Evolutionary conservation across 306 rosid genomes (phyloP).

Genomic region (Ormosia semicastrata): DNA sequence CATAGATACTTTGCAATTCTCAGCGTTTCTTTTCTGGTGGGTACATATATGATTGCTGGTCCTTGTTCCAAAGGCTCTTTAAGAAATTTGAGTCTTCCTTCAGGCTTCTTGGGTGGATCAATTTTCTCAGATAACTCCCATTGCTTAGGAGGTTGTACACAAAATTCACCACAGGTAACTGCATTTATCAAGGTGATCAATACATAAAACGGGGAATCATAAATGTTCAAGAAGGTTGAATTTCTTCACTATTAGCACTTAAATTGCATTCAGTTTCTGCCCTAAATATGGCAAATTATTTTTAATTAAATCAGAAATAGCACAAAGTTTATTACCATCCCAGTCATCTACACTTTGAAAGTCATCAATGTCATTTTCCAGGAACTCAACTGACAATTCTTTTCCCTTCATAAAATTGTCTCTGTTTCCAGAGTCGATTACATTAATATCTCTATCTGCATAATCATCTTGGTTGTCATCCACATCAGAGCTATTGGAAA

Average conservation of each 20-base stretch:
- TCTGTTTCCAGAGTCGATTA: constrained; percentile 33
- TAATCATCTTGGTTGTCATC: constrained; percentile 42
- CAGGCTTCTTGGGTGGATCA: constrained; percentile 47
- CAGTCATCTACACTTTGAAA: constrained; percentile 72
- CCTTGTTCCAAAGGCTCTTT: constrained; percentile 61
- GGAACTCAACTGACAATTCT: constrained; percentile 70
- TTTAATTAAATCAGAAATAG: neutral
- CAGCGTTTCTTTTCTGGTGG: constrained; percentile 82
- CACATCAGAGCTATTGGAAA: constrained; percentile 36
- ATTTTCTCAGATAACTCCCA: constrained; percentile 31
- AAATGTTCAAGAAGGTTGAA: neutral
- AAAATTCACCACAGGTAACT: constrained; percentile 73
- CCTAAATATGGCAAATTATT: constrained; percentile 6
- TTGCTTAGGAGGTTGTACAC: constrained; percentile 45
- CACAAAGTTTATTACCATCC: constrained; percentile 59
- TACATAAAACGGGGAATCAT: neutral
- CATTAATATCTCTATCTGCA: constrained; percentile 37
- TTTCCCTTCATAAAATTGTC: constrained; percentile 45
- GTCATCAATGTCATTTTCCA: constrained; percentile 76
- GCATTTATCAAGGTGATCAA: constrained; percentile 33
- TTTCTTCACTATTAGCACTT: neutral
- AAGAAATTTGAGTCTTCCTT: constrained; percentile 43
- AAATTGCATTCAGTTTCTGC: constrained; percentile 19
- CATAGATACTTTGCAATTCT: constrained; percentile 64
- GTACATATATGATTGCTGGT: constrained; percentile 78